Evolutionary conservation across 495 filamentous ascomycete genomes (phyloP).

Genomic region (Xeromyces bisporus): DNA sequence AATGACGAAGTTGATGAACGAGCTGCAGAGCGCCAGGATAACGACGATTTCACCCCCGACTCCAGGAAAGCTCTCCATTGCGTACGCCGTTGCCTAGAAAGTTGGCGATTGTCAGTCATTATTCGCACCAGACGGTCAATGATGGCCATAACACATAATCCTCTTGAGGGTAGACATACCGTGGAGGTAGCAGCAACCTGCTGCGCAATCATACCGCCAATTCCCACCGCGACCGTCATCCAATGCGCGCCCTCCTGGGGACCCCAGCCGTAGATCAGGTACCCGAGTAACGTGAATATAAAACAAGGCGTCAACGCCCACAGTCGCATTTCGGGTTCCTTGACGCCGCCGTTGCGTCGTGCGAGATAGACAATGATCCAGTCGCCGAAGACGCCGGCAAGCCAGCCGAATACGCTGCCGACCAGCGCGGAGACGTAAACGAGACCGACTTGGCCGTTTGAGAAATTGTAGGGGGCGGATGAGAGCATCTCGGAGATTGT

Average conservation of each 20-base stretch:
- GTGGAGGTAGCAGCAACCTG: background rate
- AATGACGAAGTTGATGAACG: background rate
- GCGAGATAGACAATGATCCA: constrained; percentile 9
- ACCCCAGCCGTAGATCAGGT: background rate
- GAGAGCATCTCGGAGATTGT: constrained; percentile 8
- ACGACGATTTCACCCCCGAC: background rate
- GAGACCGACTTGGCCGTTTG: constrained; percentile 9
- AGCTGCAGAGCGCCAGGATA: background rate
- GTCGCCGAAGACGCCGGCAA: constrained; percentile 12
- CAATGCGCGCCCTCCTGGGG: background rate
- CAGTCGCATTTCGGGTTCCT: constrained; percentile 12
- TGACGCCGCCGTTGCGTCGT: constrained; percentile 13
- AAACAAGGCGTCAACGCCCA: constrained; percentile 4
- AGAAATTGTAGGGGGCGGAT: constrained; percentile 14
- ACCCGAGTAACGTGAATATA: background rate
- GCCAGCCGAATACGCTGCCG: constrained; percentile 10
- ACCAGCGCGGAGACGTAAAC: constrained; percentile 12
- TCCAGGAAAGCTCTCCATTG: background rate
- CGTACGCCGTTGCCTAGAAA: background rate
- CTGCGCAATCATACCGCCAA: background rate
- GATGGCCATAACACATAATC: too few species aligned
- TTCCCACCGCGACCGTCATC: background rate
- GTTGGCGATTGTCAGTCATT: too few species aligned
- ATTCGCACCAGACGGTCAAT: background rate
- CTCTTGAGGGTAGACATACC: background rate